Conservation (phyloP, 768 basidiomycete genomes). For the Tubosaeta sp. region DNA sequence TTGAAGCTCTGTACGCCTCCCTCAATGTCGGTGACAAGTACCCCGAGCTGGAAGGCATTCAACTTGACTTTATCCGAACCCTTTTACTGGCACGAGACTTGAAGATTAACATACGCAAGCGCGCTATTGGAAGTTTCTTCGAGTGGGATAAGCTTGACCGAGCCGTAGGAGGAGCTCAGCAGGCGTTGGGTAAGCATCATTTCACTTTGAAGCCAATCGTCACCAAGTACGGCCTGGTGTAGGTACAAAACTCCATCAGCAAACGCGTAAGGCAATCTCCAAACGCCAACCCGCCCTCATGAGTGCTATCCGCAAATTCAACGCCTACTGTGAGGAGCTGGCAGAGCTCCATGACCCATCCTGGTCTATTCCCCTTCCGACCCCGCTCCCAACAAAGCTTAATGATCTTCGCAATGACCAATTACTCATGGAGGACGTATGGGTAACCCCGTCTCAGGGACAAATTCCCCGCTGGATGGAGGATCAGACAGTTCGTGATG, state of each 20-base stretch:
- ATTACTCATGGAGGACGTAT: conserved; percentile 33
- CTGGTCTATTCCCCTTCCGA: conserved; percentile 32
- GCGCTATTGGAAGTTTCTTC: background rate
- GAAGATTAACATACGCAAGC: conserved; percentile 2
- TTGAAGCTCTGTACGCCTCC: background rate
- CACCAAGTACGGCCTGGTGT: background rate
- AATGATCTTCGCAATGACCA: conserved; percentile 10
- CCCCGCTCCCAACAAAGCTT: conserved; percentile 30
- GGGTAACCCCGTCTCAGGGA: background rate
- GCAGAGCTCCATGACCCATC: conserved; percentile 10
- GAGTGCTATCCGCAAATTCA: conserved; percentile 22
- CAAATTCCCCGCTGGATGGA: background rate
- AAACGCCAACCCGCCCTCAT: conserved; percentile 2
- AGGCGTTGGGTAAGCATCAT: background rate
- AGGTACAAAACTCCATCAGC: conserved; percentile 5
- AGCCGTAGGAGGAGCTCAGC: background rate
- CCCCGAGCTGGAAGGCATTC: background rate
- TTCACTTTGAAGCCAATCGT: background rate
- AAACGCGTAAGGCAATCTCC: background rate
- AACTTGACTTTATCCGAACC: background rate
- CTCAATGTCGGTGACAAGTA: background rate
- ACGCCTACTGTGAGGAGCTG: conserved; percentile 24
- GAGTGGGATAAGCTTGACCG: conserved; percentile 2
- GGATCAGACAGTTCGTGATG: background rate
- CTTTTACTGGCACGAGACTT: background rate